phyloP scores from a whole-genome alignment of 768 basidiomycete species.

The Asterophora lycoperdoides region DNA sequence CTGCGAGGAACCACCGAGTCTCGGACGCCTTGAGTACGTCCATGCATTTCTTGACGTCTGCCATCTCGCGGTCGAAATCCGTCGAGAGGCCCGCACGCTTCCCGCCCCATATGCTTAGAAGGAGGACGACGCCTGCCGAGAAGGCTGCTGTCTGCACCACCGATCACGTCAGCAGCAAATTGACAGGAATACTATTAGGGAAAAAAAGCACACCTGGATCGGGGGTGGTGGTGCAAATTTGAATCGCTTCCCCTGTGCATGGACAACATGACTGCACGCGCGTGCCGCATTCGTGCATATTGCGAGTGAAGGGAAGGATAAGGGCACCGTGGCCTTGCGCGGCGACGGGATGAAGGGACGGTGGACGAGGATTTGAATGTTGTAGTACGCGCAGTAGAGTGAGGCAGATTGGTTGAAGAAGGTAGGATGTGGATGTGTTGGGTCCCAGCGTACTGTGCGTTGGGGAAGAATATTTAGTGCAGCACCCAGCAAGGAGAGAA shows the following conservation, averaged over 20 bases:
- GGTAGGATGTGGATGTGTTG: slow-evolving; percentile 33
- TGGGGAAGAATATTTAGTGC: too few relatives aligned
- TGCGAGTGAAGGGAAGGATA: slow-evolving; percentile 62
- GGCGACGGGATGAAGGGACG: slow-evolving; percentile 72
- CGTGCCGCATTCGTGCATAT: slow-evolving; percentile 80
- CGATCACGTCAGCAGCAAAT: background rate
- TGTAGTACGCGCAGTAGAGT: slow-evolving; percentile 47
- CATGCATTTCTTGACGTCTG: slow-evolving; percentile 63
- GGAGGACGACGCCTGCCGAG: slow-evolving; percentile 50
- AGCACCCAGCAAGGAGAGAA: background rate
- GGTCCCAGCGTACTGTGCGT: slow-evolving; percentile 46
- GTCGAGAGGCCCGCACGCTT: slow-evolving; percentile 44
- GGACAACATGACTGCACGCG: slow-evolving; percentile 73
- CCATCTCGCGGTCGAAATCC: slow-evolving; percentile 52
- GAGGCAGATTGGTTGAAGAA: slow-evolving; percentile 62
- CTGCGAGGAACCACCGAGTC: slow-evolving; percentile 37
- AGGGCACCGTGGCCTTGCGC: slow-evolving; percentile 33
- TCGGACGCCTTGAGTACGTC: slow-evolving; percentile 42
- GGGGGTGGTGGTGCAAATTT: slow-evolving; percentile 27
- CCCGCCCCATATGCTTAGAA: slow-evolving; percentile 68
- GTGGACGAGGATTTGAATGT: slow-evolving; percentile 69
- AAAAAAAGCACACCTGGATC: slow-evolving; percentile 26
- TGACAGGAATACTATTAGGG: slow-evolving; percentile 1
- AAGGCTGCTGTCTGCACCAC: slow-evolving; percentile 34
- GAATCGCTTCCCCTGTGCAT: slow-evolving; percentile 43